Evolutionary conservation across 1,284 basidiomycete species (phyloP), one percentile per base, ranked within the genome.

Genomic region (Exsudoporus floridanus): DNA sequence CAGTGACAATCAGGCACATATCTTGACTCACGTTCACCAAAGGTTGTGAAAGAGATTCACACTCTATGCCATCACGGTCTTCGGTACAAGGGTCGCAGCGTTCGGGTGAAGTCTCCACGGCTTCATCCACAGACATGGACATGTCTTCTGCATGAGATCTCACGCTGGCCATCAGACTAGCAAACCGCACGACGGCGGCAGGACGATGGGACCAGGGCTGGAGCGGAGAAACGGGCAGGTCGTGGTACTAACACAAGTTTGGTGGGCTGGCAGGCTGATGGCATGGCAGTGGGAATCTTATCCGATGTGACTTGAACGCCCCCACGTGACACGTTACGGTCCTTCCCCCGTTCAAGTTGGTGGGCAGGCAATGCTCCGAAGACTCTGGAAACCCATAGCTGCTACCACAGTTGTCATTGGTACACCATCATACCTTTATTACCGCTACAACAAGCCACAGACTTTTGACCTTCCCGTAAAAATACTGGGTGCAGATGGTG

Each of bases 401-500:
- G 75, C 73, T 42, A 66, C 76, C 13, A 66, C 74, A 27, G 63
- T 74, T 13, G 56, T 75, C 48, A 59, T 77, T 52, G 76, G 71
- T 49, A 63, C 70, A n/a, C 72, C 79, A 21, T 61, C 70, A 39
- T 81, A 78, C 62, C 50, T 75, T 54, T 81, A 77, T 62, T 72
- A 75, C 60, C 54, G 46, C 25, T 65, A 57, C 50, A 66, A 66
- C 56, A 71, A 69, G 52, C 59, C 65, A 25, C 70, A 68, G 40
- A 80, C 80, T 4, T 87, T 90, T 66, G 77, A 81, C 48, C 65
- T 89, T 42, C 61, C 75, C 40, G 73, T 90, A 48, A 79, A 77
- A 61, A 70, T 77, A 33, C 76, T 70, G 46, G 79, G 79, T 10
- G 64, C 79, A 12, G 81, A 85, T 72, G 88, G 88, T 19, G 83